Percentiles rank a stretch among this genome's conserved stretches.
Conservation (phyloP, 257 asterid species). For the Jasminum sambac region DNA sequence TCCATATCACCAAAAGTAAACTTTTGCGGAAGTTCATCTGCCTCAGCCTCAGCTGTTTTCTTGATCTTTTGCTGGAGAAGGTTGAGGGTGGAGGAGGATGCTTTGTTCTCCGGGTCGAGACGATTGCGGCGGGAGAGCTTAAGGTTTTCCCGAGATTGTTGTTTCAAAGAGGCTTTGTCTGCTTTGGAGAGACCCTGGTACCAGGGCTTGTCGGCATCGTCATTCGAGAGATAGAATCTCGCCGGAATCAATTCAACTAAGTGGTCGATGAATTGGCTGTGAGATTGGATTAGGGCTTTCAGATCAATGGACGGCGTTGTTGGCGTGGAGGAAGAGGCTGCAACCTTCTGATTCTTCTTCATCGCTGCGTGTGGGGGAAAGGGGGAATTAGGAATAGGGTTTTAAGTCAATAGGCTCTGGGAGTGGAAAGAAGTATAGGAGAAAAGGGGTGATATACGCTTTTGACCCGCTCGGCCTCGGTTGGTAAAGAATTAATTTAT, state of each 20-base stretch:
- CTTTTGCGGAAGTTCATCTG: slow-evolving; percentile 1
- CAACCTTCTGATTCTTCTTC: slow-evolving; percentile 51
- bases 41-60: not conserved
- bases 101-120: slow-evolving; percentile 70
- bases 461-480: too few species aligned
- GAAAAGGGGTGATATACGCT: too few species aligned
- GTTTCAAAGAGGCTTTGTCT: slow-evolving; percentile 70
- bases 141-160: slow-evolving; percentile 55
- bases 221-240: slow-evolving; percentile 66
- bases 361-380: slow-evolving; percentile 10
- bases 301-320: slow-evolving; percentile 29
- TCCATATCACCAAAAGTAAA: slow-evolving; percentile 30
- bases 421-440: too few species aligned
- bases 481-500: too few species aligned
- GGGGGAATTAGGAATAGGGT: slow-evolving; percentile 28
- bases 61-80: slow-evolving; percentile 43
- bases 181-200: slow-evolving; percentile 75
- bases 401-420: not conserved
- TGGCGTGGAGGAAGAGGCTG: slow-evolving; percentile 4
- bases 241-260: slow-evolving; percentile 73
- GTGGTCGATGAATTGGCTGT: slow-evolving; percentile 60
- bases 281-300: slow-evolving; percentile 41
- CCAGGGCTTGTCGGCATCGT: slow-evolving; percentile 72
- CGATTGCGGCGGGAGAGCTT: slow-evolving; percentile 78
- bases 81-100: slow-evolving; percentile 49